Conservation (phyloP, 2,329 filamentous ascomycete species). For the Sclerotinia borealis region DNA sequence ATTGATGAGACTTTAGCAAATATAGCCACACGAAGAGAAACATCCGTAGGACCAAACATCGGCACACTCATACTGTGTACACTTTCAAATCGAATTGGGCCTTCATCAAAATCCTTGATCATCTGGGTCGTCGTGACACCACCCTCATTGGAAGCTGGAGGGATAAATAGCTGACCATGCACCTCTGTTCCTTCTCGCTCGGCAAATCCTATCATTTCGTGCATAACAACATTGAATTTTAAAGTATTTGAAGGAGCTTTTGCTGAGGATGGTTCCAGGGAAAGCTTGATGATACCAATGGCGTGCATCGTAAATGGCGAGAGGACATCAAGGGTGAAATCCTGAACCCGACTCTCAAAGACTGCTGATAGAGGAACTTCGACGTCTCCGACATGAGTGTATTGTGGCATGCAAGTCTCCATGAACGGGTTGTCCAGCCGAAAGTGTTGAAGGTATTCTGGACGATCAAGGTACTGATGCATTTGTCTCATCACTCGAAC, state of each 20-base stretch:
- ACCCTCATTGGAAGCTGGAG: constrained; percentile 81
- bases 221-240: constrained; percentile 99
- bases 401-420: constrained; percentile 85
- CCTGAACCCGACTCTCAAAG: constrained; percentile 89
- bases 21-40: constrained; percentile 77
- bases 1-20: constrained; percentile 87
- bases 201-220: constrained; percentile 88
- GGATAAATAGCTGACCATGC: constrained; percentile 94
- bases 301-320: constrained; percentile 90
- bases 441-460: constrained; percentile 90
- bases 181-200: constrained; percentile 94
- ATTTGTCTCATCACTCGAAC: constrained; percentile 92
- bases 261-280: constrained; percentile 87
- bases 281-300: constrained; percentile 83
- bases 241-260: constrained; percentile 86
- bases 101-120: constrained; percentile 90
- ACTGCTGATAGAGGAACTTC: constrained; percentile 90
- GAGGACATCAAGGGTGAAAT: constrained; percentile 83
- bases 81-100: constrained; percentile 88
- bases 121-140: constrained; percentile 94
- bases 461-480: constrained; percentile 92
- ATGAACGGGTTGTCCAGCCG: constrained; percentile 89
- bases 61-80: constrained; percentile 97
- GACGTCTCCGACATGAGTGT: constrained; percentile 85
- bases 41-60: constrained; percentile 66